Conservation (phyloP, 441 rosid genomes). For the Populus hybrid region DNA sequence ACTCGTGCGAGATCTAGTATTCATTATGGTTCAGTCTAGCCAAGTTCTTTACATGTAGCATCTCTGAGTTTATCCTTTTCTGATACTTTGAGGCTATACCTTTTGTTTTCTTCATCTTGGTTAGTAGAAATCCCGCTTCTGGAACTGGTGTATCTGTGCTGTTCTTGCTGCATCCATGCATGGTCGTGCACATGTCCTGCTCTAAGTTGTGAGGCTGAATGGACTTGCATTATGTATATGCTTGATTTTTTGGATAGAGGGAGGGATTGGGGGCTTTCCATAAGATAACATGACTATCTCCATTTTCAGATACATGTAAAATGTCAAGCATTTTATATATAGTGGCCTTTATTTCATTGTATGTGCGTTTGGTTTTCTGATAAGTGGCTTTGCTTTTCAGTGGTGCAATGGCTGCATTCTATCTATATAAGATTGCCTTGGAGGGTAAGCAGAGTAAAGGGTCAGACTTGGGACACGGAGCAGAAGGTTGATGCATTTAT, state of each 20-base stretch:
- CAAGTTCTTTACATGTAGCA: neutral
- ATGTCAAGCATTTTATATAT: neutral
- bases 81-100: neutral
- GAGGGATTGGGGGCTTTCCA: no score
- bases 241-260: neutral
- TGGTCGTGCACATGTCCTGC: neutral
- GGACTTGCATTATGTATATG: neutral
- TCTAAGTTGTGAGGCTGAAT: neutral
- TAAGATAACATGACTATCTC: no score
- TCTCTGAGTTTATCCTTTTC: neutral
- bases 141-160: neutral
- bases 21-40: neutral
- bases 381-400: slow-evolving; percentile 36
- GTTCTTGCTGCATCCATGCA: neutral
- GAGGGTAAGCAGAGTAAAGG: slow-evolving; percentile 33
- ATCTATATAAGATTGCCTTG: slow-evolving; percentile 46
- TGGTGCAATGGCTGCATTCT: slow-evolving; percentile 67
- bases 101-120: neutral
- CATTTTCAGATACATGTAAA: no score
- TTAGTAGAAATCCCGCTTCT: neutral
- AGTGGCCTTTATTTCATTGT: neutral
- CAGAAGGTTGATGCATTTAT: slow-evolving; percentile 30
- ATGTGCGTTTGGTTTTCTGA: neutral
- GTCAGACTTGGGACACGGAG: slow-evolving; percentile 34
- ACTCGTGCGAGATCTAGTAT: neutral